Percentiles rank a stretch among this genome's conserved stretches.
These are phyloP conservation scores for Mortierella sp. DNA, from an alignment of 371 early-diverging fungal species.

Conservation along the genomic window DNA sequence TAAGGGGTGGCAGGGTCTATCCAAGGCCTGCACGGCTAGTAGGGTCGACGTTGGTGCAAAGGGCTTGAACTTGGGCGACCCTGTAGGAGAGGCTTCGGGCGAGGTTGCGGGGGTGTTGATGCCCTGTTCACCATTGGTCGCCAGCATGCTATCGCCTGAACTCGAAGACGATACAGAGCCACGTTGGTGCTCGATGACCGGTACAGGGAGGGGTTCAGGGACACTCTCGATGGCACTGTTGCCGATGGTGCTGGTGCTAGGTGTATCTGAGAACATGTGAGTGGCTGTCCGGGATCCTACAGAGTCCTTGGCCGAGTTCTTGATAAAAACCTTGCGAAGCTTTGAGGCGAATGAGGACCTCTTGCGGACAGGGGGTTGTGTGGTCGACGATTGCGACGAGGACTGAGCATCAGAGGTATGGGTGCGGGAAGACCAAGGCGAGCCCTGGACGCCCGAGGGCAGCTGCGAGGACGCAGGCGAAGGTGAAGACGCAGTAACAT, in stretches of 20 bases:
- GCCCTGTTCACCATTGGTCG: constrained; percentile 13
- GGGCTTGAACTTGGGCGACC: constrained; percentile 23
- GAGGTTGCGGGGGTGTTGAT: constrained; percentile 31
- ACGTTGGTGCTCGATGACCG: constrained; percentile 27
- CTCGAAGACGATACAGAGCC: constrained; percentile 48
- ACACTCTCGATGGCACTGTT: neutral
- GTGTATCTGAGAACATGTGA: neutral
- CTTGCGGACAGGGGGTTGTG: constrained; percentile 13
- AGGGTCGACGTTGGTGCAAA: neutral
- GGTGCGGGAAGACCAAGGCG: no score
- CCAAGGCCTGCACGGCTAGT: no score
- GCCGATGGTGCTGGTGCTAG: neutral
- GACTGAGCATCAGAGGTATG: no score
- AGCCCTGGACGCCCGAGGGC: no score
- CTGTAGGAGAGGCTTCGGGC: constrained; percentile 38
- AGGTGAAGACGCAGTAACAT: no score
- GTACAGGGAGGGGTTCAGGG: neutral
- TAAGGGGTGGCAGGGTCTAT: no score
- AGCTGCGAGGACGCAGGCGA: no score
- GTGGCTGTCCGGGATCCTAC: constrained; percentile 5
- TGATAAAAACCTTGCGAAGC: constrained; percentile 46
- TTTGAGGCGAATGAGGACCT: constrained; percentile 34
- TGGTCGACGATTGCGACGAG: no score
- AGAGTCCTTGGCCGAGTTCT: constrained; percentile 15
- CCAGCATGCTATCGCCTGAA: constrained; percentile 36